Conservation (phyloP, 2,329 filamentous ascomycete species). For the Fusarium tricinctum region DNA sequence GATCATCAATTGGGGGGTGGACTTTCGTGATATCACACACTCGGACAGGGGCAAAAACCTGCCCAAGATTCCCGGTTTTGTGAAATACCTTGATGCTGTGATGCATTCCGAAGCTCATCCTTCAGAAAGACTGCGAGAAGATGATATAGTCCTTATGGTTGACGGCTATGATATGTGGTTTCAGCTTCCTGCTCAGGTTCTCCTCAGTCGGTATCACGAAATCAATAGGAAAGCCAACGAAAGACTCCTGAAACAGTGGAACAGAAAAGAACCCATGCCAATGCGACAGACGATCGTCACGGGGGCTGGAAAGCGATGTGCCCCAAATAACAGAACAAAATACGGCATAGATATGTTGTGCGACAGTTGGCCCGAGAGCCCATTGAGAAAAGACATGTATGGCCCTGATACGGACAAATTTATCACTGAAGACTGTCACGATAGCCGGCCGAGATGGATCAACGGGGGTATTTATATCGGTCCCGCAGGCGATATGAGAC, state of each 20-base stretch:
- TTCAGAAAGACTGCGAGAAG: constrained; percentile 1
- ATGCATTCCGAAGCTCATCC: constrained; percentile 11
- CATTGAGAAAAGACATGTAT: constrained; percentile 1
- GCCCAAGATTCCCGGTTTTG: constrained; percentile 11
- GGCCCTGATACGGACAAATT: not conserved
- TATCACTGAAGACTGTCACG: not conserved
- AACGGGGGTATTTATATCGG: constrained; percentile 21
- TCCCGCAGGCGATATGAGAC: constrained; percentile 22
- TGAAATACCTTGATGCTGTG: constrained; percentile 25
- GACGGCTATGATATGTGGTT: constrained; percentile 19
- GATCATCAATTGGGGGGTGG: constrained; percentile 19
- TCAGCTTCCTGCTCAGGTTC: constrained; percentile 10
- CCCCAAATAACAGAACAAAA: not conserved
- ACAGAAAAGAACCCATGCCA: not conserved
- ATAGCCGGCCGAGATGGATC: constrained; percentile 1
- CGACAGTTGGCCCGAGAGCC: not conserved
- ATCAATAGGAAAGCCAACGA: constrained; percentile 20
- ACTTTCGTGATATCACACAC: not conserved
- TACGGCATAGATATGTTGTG: constrained; percentile 1
- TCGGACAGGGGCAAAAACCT: constrained; percentile 11
- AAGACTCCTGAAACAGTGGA: constrained; percentile 8
- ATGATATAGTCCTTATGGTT: constrained; percentile 21
- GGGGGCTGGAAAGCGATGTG: not conserved
- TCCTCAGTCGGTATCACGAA: constrained; percentile 25
- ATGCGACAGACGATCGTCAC: constrained; percentile 21